phyloP scores from a whole-genome alignment of 306 rosid species.

The Begonia peltatifolia region DNA sequence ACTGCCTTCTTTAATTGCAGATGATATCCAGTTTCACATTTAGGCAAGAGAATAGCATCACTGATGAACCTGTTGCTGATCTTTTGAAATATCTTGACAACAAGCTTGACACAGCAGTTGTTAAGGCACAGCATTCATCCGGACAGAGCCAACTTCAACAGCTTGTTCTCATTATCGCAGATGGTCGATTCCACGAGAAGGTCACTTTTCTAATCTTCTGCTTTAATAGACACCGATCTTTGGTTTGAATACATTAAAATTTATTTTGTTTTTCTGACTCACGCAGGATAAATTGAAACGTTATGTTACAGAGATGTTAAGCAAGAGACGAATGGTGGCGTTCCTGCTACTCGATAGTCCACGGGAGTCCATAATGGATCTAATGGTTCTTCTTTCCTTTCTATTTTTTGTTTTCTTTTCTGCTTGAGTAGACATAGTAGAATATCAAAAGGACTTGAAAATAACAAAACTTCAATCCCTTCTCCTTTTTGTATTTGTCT shows the following conservation, averaged over 20 bases:
- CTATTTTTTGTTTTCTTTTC: not conserved
- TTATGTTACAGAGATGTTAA: conserved; percentile 36
- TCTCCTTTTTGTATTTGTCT: conserved; percentile 8
- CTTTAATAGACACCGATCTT: not conserved
- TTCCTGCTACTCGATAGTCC: conserved; percentile 70
- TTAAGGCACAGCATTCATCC: conserved; percentile 68
- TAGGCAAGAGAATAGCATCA: conserved; percentile 71
- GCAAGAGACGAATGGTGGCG: conserved; percentile 68
- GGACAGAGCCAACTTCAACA: conserved; percentile 76
- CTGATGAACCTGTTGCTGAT: conserved; percentile 69
- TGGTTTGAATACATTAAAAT: not conserved
- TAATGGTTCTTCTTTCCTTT: conserved; percentile 20
- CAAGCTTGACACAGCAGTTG: conserved; percentile 59
- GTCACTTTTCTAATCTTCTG: conserved; percentile 15
- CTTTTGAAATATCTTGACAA: conserved; percentile 49
- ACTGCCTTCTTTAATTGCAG: conserved; percentile 15
- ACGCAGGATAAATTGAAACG: conserved; percentile 51
- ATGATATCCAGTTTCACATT: conserved; percentile 80
- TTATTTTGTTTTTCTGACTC: conserved; percentile 1
- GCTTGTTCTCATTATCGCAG: conserved; percentile 77
- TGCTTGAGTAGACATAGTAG: no score
- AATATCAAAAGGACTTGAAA: no score
- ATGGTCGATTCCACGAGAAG: conserved; percentile 73
- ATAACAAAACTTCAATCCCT: not conserved
- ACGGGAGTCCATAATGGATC: conserved; percentile 48